Evolutionary conservation across 352 stramenopile species (phyloP).

Genomic region (Blastocystis sp.): DNA sequence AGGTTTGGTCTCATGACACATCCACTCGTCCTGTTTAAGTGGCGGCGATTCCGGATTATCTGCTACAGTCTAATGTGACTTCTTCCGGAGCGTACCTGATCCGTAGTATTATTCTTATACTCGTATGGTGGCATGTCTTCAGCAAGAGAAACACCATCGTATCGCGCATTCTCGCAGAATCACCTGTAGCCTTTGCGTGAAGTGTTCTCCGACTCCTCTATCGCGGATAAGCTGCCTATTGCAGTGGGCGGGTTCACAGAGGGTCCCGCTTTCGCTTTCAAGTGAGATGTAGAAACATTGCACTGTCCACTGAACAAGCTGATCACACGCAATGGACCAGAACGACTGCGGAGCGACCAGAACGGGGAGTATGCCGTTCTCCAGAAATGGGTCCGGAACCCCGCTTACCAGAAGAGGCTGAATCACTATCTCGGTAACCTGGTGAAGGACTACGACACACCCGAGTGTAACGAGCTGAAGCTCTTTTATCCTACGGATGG

Average conservation of each 20-base stretch:
- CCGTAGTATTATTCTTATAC: too few species aligned
- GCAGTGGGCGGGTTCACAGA: background rate
- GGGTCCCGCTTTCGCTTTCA: background rate
- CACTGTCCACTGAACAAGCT: background rate
- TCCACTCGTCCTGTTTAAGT: background rate
- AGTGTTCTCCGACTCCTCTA: background rate
- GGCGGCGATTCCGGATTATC: background rate
- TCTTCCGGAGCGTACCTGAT: too few species aligned
- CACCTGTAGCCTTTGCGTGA: background rate
- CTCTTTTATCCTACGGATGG: background rate
- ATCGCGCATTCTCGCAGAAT: too few species aligned
- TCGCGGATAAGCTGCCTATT: background rate
- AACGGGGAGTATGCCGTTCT: background rate
- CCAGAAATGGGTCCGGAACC: background rate
- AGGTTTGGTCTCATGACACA: background rate
- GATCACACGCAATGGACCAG: background rate
- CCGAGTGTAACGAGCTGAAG: background rate
- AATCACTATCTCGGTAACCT: background rate
- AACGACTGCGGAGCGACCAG: background rate
- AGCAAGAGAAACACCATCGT: background rate
- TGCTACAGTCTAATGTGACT: background rate
- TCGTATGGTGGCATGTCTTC: slow-evolving; percentile 3
- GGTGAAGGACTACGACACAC: background rate
- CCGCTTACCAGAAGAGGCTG: background rate
- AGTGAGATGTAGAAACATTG: background rate